Evolutionary conservation across 2,329 filamentous ascomycete genomes (phyloP).

Genomic region (Botrytis paeoniae): DNA sequence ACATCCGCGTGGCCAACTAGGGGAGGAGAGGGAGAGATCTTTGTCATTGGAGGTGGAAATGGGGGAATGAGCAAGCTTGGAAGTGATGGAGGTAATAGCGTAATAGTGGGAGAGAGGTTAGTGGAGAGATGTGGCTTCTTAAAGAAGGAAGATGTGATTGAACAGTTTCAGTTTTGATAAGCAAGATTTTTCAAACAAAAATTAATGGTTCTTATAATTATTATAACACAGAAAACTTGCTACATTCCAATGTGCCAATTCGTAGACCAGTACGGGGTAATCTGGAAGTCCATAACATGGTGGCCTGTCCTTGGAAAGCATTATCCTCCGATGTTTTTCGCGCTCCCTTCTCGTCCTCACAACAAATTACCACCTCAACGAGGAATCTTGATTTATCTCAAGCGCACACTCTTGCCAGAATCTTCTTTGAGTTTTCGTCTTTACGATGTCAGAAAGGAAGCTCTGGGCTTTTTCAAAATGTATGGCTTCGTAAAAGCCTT

Average conservation of each 20-base stretch:
- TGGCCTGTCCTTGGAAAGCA: neutral
- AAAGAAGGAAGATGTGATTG: constrained; percentile 41
- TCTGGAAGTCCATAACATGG: neutral
- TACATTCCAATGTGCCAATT: neutral
- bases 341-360: neutral
- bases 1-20: constrained; percentile 38
- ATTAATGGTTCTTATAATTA: neutral
- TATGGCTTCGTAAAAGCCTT: neutral
- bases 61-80: constrained; percentile 36
- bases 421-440: too few species aligned
- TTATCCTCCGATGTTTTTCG: neutral
- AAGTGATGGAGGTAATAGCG: constrained; percentile 38
- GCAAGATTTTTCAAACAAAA: neutral
- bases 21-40: constrained; percentile 37
- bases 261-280: neutral
- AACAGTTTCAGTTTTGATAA: constrained; percentile 35
- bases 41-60: constrained; percentile 45
- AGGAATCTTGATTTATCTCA: neutral
- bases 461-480: neutral
- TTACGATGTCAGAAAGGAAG: too few species aligned
- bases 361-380: neutral
- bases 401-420: too few species aligned
- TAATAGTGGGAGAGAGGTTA: constrained; percentile 42
- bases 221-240: neutral
- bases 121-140: constrained; percentile 45